Base-by-base conservation (phyloP, 352 stramenopile species). In the Saprolegnia diclina region DNA sequence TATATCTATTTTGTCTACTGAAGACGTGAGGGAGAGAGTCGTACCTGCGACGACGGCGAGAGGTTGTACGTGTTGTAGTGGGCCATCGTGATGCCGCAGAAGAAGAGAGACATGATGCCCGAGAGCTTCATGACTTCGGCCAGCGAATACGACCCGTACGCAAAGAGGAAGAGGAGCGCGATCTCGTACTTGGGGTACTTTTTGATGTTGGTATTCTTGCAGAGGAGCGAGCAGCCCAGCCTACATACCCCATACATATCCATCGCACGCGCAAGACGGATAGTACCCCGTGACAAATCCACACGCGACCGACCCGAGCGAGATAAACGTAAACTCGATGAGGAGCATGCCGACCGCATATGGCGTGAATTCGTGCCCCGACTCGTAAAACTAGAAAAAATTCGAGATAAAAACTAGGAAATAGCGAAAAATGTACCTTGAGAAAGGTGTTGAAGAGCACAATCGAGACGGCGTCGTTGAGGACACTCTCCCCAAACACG, bases 381-480 rank as follows among this genome's bases (percentile, higher is more conserved):
- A 94, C 48, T 96, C 84, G 56, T 89, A 78, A 63, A 90, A 90
- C 77, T 89, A 44, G 14, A 6, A 35, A 52, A 42, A 9, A 67
- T n/a, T 6, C 13, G 0, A 22, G 4, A 38, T 32, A 29, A 40
- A 66, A 10, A 73, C 48, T 24, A 4, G 44, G 3, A 16, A 42
- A 56, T 44, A 48, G 44, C 19, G 5, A 71, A 18, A 29, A 2
- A 24, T 32, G 1, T 26, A 94, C 91, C 71, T 96, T 93, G 11
- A 94, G 78, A 74, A 98, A 98, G 10, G 92, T 98, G 64, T 98
- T 96, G 79, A 99, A 99, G 4, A 99, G 77, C 37, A 98, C 95
- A 79, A 99, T 98, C 18, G 92, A 92, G 40, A 99, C 91, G 0
- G 96, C 96, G 79, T 99, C 96, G 71, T 99, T 99, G 37, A 99